A percentile compares a stretch with the other conserved stretches of the same genome.
These are phyloP conservation scores for Pleurotus djamor DNA, from an alignment of 768 basidiomycete species.

Conservation along the genomic window DNA sequence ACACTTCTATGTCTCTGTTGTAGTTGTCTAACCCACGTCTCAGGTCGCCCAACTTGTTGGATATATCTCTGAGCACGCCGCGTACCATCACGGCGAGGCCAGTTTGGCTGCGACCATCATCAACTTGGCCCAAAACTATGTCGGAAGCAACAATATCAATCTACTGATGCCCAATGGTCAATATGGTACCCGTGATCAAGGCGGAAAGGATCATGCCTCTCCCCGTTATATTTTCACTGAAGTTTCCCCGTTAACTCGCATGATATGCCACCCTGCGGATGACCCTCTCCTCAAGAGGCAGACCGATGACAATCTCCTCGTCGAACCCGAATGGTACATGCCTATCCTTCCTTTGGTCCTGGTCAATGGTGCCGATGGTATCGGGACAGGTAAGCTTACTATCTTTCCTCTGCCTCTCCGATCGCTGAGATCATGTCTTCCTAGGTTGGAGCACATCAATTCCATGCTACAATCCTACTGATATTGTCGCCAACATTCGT, in stretches of 20 bases:
- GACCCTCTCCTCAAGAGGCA: conserved; percentile 83
- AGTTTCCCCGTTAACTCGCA: conserved; percentile 68
- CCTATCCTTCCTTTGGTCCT: conserved; percentile 87
- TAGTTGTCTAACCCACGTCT: not conserved
- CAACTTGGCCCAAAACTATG: conserved; percentile 90
- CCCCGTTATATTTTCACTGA: conserved; percentile 95
- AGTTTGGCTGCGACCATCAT: conserved; percentile 89
- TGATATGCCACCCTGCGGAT: conserved; percentile 80
- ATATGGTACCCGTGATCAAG: conserved; percentile 90
- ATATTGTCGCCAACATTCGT: conserved; percentile 87
- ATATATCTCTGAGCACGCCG: conserved; percentile 91
- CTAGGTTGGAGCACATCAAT: conserved; percentile 93
- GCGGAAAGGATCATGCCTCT: conserved; percentile 96
- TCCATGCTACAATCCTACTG: conserved; percentile 89
- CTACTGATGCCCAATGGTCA: conserved; percentile 87
- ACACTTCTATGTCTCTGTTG: not conserved
- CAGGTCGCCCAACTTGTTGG: conserved; percentile 94
- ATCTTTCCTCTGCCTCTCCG: not conserved
- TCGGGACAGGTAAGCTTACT: conserved; percentile 83
- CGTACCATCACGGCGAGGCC: conserved; percentile 95
- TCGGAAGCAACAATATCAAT: conserved; percentile 95
- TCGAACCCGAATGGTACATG: conserved; percentile 96
- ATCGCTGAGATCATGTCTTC: not conserved
- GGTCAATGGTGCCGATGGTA: conserved; percentile 95
- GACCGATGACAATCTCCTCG: conserved; percentile 79